Evolutionary conservation across 768 basidiomycete species (phyloP).

Genomic region (Leccinum boreale): DNA sequence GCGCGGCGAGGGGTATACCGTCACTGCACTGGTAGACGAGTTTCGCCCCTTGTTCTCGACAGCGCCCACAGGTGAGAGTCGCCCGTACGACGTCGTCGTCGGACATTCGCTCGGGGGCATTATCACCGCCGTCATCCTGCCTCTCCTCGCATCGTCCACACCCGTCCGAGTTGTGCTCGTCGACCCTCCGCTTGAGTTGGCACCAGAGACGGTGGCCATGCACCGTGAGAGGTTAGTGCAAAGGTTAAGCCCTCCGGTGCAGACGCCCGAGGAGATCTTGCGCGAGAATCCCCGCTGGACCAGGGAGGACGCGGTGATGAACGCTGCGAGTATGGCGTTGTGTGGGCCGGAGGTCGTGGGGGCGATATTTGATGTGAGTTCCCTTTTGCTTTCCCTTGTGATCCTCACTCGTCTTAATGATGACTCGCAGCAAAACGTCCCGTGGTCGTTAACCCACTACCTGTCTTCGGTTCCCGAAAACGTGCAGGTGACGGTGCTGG

Average conservation of each 20-base stretch:
- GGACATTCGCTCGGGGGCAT: background rate
- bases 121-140: background rate
- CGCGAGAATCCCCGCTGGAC: background rate
- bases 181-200: background rate
- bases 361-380: background rate
- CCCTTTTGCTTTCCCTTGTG: background rate
- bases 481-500: constrained; percentile 9
- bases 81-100: background rate
- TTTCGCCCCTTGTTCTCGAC: constrained; percentile 7
- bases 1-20: constrained; percentile 10
- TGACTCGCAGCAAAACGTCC: constrained; percentile 17
- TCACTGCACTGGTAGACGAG: constrained; percentile 13
- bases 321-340: background rate
- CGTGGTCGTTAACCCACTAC: constrained; percentile 19
- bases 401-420: background rate
- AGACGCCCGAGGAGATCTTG: background rate
- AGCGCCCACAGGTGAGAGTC: background rate
- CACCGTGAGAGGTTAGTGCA: background rate
- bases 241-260: background rate
- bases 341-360: background rate
- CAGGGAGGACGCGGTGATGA: background rate
- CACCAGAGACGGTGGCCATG: background rate
- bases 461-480: constrained; percentile 6
- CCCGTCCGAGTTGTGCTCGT: background rate
- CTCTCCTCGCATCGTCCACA: background rate